Evolutionary conservation across 306 rosid genomes (phyloP), one percentile per base, ranked within the genome.

Genomic region (Prunus campanulata): DNA sequence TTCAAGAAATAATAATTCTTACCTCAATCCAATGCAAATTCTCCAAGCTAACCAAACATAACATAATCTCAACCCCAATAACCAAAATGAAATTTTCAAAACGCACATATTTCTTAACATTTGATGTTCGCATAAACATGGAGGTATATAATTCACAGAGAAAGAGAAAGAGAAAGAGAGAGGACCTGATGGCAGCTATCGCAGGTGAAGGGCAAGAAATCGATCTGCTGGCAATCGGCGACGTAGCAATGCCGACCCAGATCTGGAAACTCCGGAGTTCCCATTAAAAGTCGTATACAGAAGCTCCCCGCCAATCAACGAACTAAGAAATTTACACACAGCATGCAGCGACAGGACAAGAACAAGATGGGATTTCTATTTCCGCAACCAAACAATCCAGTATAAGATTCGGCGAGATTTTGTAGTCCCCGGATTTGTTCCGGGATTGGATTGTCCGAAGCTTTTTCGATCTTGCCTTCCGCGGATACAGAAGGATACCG

Each of bases 141-240:
- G 8, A 74, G 5, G 51, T 1, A 14, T 20, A 48, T 24, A 42
- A 57, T 3, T 3, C 3, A 25, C 5, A n/a, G 20, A 13, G 29
- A n/a, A 14, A 72, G 62, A 39, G 32, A 30, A 30, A 30, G 32
- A 30, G 44, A 39, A 39, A 39, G 44, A 39, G 71, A 27, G 32
- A 15, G 70, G 22, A 94, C 96, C 91, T 83, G 91, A 59, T 72
- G 35, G 75, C 98, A 95, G 68, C 97, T 84, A 82, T 95, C 97
- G 83, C 99, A 95, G 4, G 92, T 89, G 88, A 95, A 95, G 35
- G 99, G 99, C 86, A 92, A 83, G 88, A 95, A 92, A 81, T 95
- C 99, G 79, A 90, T 81, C 75, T 59, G 89, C 46, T 80, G 91
- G 88, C 99, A 95, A 74, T 90, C 89, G 11, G 70, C 72, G 64